These are phyloP conservation scores for Coccomyxa sp. DNA, from an alignment of 139 green algal species.

Conservation along the genomic window DNA sequence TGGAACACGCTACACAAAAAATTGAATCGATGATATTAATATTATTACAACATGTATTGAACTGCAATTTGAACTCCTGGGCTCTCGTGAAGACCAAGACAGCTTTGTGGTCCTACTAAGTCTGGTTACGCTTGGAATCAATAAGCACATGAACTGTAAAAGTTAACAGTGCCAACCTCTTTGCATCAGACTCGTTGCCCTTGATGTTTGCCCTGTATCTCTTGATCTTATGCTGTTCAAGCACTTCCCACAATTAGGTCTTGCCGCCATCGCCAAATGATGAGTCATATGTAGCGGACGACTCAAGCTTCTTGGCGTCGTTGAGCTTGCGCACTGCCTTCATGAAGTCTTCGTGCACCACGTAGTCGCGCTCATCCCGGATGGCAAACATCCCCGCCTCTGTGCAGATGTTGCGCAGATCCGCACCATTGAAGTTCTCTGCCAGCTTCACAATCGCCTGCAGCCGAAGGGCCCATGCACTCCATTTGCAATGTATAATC, in stretches of 20 bases:
- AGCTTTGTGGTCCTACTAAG: not conserved
- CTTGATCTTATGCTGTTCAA: not conserved
- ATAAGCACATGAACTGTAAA: not conserved
- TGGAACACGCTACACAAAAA: not conserved
- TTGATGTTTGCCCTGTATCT: too few species aligned
- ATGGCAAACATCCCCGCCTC: slow-evolving; percentile 99
- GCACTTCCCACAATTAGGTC: not conserved
- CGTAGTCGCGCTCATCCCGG: slow-evolving; percentile 94
- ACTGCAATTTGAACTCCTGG: too few species aligned
- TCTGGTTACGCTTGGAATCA: not conserved
- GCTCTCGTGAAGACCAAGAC: not conserved
- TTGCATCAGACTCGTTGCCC: not conserved
- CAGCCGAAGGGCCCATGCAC: not conserved
- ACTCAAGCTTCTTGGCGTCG: slow-evolving; percentile 98
- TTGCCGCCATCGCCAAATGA: slow-evolving; percentile 65
- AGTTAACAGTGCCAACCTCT: not conserved
- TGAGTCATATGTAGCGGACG: slow-evolving; percentile 66
- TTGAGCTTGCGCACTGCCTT: slow-evolving; percentile 97
- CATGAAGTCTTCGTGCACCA: slow-evolving; percentile 89
- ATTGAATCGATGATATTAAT: not conserved
- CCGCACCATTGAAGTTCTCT: slow-evolving; percentile 97
- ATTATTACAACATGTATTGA: too few species aligned
- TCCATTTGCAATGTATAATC: too few species aligned
- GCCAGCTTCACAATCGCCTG: slow-evolving; percentile 89
- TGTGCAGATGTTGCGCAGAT: slow-evolving; percentile 99